A percentile compares a stretch with the other conserved stretches of the same genome.
Evolutionary conservation across 2,329 filamentous ascomycete species (phyloP).

Genomic region (Pyrenophora tritici-repentis): DNA sequence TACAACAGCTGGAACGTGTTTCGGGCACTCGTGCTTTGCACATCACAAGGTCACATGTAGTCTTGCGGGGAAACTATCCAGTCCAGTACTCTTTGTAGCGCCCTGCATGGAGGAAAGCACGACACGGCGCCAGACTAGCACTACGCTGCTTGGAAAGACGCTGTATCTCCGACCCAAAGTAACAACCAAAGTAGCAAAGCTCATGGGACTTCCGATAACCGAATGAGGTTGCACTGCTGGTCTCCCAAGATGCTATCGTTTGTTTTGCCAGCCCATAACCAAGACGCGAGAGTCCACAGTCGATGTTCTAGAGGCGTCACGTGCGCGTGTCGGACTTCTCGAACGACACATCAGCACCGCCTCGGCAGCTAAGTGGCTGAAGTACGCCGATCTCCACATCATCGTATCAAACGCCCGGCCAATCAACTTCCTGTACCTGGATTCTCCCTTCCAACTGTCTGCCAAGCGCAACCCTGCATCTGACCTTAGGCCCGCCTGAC

Average conservation of each 20-base stretch:
- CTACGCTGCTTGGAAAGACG: too few species aligned
- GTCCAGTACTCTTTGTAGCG: not conserved
- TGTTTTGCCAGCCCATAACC: not conserved
- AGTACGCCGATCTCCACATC: constrained; percentile 36
- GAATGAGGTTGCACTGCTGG: too few species aligned
- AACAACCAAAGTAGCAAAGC: not conserved
- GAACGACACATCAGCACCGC: constrained; percentile 9
- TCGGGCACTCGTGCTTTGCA: not conserved
- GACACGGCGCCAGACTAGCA: not conserved
- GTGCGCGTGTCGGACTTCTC: constrained; percentile 7
- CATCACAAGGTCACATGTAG: not conserved
- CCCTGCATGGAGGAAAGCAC: constrained; percentile 1
- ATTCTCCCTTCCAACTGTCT: constrained; percentile 6
- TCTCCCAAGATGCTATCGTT: too few species aligned
- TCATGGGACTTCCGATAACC: too few species aligned
- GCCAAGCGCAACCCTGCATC: constrained; percentile 25
- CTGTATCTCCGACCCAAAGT: not conserved
- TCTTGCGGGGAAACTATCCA: constrained; percentile 1
- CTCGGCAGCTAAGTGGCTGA: constrained; percentile 25
- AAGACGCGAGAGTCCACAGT: not conserved
- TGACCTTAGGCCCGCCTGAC: constrained; percentile 6
- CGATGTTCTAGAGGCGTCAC: not conserved
- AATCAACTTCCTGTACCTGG: constrained; percentile 43
- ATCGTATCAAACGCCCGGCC: constrained; percentile 28
- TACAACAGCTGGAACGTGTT: not conserved